These are phyloP conservation scores for Rhizopogon roseolus DNA, from an alignment of 768 basidiomycete genomes.

Conservation along the genomic window DNA sequence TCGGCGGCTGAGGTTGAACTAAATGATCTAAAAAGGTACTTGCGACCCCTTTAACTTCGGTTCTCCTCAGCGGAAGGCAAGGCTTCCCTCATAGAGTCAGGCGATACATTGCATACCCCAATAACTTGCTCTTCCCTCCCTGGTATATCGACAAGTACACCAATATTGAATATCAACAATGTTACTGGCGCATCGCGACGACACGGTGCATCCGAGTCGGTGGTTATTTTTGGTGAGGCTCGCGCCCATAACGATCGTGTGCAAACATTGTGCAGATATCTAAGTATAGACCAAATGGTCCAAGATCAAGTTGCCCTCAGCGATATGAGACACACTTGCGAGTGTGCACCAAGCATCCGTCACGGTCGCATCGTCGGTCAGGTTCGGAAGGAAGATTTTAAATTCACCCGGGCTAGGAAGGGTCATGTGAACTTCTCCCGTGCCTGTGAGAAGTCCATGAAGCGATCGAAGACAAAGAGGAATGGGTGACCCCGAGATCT, in stretches of 20 bases:
- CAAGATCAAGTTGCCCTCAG: constrained; percentile 37
- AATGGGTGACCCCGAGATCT: neutral
- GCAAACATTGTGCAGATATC: constrained; percentile 44
- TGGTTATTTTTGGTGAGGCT: no score
- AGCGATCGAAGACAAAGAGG: no score
- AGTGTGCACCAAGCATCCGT: constrained; percentile 51
- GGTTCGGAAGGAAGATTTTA: neutral
- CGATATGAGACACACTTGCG: constrained; percentile 47
- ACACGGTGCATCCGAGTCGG: neutral
- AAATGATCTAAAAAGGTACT: no score
- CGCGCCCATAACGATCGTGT: constrained; percentile 12
- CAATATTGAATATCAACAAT: neutral
- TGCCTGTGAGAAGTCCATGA: constrained; percentile 41
- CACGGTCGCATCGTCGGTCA: constrained; percentile 39
- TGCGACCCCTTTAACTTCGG: no score
- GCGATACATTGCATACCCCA: neutral
- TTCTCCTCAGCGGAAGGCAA: no score
- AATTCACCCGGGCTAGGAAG: constrained; percentile 28
- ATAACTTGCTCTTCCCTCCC: neutral
- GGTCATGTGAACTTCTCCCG: constrained; percentile 42
- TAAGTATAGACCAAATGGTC: constrained; percentile 37
- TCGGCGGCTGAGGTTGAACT: no score
- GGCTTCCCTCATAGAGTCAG: no score
- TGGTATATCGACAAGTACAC: neutral
- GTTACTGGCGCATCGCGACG: neutral